These are phyloP conservation scores for Penicillium occitanis DNA, from an alignment of 2,329 filamentous ascomycete genomes.

Conservation along the genomic window DNA sequence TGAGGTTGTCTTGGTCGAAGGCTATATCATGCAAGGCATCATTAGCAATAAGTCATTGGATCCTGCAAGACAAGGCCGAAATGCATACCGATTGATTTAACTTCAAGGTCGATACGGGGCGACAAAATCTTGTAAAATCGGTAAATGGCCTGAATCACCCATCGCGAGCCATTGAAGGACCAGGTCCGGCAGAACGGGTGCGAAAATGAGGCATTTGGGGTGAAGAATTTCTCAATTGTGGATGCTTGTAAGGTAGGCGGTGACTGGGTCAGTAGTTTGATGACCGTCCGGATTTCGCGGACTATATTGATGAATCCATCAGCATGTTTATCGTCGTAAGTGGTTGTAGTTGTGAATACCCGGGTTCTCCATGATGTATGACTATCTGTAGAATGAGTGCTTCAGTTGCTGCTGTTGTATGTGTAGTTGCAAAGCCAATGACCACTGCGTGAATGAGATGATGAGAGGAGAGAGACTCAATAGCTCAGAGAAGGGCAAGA, in stretches of 20 bases:
- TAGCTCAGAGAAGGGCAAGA: no score
- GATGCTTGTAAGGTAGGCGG: conserved; percentile 64
- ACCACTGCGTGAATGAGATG: no score
- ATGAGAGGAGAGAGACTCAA: no score
- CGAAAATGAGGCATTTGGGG: conserved; percentile 67
- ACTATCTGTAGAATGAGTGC: neutral
- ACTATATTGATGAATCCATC: conserved; percentile 31
- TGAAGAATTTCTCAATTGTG: conserved; percentile 71
- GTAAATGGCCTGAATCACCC: conserved; percentile 68
- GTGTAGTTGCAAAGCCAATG: neutral
- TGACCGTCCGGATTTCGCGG: conserved; percentile 64
- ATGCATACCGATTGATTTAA: conserved; percentile 60
- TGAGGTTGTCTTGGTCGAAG: conserved; percentile 63
- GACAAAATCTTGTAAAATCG: conserved; percentile 83
- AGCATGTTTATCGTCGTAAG: neutral
- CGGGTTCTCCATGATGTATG: conserved; percentile 6
- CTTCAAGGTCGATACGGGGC: conserved; percentile 66
- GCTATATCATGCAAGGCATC: conserved; percentile 47
- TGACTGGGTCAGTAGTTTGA: conserved; percentile 67
- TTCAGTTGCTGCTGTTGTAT: neutral
- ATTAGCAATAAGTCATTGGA: neutral
- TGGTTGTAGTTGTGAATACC: neutral
- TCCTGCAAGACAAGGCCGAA: no score
- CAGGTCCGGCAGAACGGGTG: conserved; percentile 76
- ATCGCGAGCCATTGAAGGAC: conserved; percentile 62